Base-by-base conservation (phyloP, 495 filamentous ascomycete genomes). In the Lasiosphaeris hirsuta region DNA sequence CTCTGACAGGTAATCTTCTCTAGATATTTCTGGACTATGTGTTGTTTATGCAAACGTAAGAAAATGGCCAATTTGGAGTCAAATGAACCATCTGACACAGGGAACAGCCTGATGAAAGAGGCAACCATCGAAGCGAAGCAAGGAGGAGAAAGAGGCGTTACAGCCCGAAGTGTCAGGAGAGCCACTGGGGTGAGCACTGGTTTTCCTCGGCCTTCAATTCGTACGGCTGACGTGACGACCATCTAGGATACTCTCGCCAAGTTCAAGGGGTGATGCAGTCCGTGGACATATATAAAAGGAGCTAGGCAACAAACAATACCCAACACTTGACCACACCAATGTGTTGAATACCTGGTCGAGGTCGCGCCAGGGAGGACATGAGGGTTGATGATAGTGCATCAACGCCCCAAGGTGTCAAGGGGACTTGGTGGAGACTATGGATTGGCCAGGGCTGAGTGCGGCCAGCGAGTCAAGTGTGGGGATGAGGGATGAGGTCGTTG, bases 21-120 rank as follows among this genome's bases (percentile, higher is more conserved):
- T 59, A 94, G 90, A 87, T 94, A 18, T 95, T 91, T 66, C 78
- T 96, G 36, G 89, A 96, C 65, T 96, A 96, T 66, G 86, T 88
- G 66, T 79, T 96, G 7, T 96, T 96, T 64, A 84, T 96, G 75
- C 86, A 95, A 80, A 86, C 87, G 91, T 94, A 73, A 59, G 81
- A 36, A 30, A 30, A 18, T 23, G 17, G 47, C 51, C 23, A 3
- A 11, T 13, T 15, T n/a, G 1, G 7, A n/a, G 15, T 11, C n/a
- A 39, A 13, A 2, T 57, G 14, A 0, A 36, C 38, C 19, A 52
- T 62, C 60, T 33, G 38, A 64, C 44, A 10, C 56, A 5, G 36
- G 13, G 36, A 45, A 40, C 63, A 96, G 92, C 46, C 76, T 96
- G 57, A 83, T 96, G 76, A 90, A 89, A 53, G 90, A 96, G 76